Base-by-base conservation (phyloP, 495 filamentous ascomycete species). In the Mycothermus thermophilus region DNA sequence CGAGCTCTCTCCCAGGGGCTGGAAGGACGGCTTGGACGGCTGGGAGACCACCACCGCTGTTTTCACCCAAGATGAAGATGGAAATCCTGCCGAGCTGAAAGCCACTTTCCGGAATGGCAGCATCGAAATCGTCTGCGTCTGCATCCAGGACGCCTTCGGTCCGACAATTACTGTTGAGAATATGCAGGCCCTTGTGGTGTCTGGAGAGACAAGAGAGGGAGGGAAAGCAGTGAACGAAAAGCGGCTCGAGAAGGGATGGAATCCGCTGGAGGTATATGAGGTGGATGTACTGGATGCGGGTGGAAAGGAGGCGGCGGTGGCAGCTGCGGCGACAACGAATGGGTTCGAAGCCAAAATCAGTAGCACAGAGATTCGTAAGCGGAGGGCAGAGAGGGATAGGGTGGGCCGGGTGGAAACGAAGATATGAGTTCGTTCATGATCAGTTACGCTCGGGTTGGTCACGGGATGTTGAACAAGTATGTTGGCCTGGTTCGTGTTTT, bases 101-200 rank as follows among this genome's bases (percentile, higher is more conserved):
- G 60, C 65, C 6, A 45, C 32, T 5, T 65, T 71, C 45, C 52
- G 60, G 17, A 34, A 60, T 20, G 59, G 52, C 29, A 53, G 54
- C 0, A 58, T 75, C 27, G 42, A 56, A 6, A 56, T 94, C 35
- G 77, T 78, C 42, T 79, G 81, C 46, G 80, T 86, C 28, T 72
- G 87, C 55, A 85, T 97, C 34, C 73, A 75, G 36, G 90, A 97
- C 55, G 70, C 80, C 5, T 96, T 78, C 60, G 90, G 90, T 12
- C 90, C 90, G 17, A 96, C 90, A 1, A 79, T 92, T 50, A 88
- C 85, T 1, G 79, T 85, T 16, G 67, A 82, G 54, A 57, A 66
- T 20, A 77, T 96, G 43, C 71, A 77, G 30, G 86, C 80, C 1
- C 64, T 96, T 30, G 77, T 94, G 2, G 77, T 96, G 10, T 94